Base-by-base conservation (phyloP, 202 grass and related monocot genomes). In the Zizania palustris region DNA sequence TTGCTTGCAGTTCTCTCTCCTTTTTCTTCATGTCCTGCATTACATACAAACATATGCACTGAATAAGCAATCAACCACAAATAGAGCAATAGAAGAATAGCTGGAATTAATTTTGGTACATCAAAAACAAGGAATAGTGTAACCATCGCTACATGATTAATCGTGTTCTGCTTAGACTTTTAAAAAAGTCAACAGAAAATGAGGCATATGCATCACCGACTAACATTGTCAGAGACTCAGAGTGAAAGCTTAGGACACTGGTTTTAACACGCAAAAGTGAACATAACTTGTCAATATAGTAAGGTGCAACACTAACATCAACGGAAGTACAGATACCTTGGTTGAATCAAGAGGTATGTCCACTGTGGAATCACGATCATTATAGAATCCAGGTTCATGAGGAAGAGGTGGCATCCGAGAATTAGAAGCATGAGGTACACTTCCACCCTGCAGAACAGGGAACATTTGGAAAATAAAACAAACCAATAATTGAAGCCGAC, bases 301-400 rank as follows among this genome's bases (percentile, higher is more conserved):
- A 59, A 33, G 9, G 3, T 3, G 15, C 36, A 58, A 59, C 21
- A 13, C 21, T 71, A 65, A 57, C 33, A 84, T 50, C 41, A 71
- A 76, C 15, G 65, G 43, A 60, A 53, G 20, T 64, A 22, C 59
- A 53, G 11, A 45, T 57, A 98, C 91, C 82, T 90, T 89, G 20
- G 49, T 41, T 59, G 87, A 85, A 40, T 82, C 91, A 73, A 98
- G 91, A 83, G 96, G 91, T 81, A 98, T 95, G 68, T 90, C 89
- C 64, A 90, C 75, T 3, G 89, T 90, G 44, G 89, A 74, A 51
- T 55, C 59, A 68, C 48, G 84, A 38, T 94, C 91, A 81, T 87
- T 95, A 71, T 98, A 98, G 89, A 98, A 98, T 77, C 88, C 96
- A n/a, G 94, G 96, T 39, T 98, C 92, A 75, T 87, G 92, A 40